These are phyloP conservation scores for Penicillium sp. DNA, from an alignment of 2,329 filamentous ascomycete species.

Conservation along the genomic window DNA sequence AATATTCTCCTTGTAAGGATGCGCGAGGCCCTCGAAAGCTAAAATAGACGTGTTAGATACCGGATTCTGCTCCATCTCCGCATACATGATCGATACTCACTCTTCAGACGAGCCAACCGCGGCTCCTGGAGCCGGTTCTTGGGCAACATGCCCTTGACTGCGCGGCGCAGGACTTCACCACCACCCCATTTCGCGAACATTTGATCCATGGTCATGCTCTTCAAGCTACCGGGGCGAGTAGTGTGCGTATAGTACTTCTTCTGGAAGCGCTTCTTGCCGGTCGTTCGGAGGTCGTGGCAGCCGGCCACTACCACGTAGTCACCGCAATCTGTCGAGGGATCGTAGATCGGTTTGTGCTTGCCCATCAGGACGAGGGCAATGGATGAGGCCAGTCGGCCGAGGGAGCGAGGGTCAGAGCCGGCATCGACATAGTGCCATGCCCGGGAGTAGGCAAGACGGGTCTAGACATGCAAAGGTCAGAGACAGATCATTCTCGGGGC, in stretches of 20 bases:
- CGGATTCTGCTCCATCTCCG: neutral
- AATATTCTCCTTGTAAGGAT: slow-evolving; percentile 90
- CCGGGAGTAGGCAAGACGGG: slow-evolving; percentile 91
- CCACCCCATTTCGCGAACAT: slow-evolving; percentile 95
- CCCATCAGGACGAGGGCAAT: slow-evolving; percentile 92
- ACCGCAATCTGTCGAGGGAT: slow-evolving; percentile 96
- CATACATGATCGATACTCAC: slow-evolving; percentile 44
- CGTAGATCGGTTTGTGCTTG: slow-evolving; percentile 98
- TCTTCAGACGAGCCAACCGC: slow-evolving; percentile 82
- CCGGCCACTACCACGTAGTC: slow-evolving; percentile 96
- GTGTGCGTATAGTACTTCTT: slow-evolving; percentile 97
- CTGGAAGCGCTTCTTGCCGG: slow-evolving; percentile 88
- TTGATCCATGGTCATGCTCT: slow-evolving; percentile 88
- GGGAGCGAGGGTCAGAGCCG: slow-evolving; percentile 69
- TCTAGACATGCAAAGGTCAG: slow-evolving; percentile 57
- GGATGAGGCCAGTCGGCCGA: slow-evolving; percentile 83
- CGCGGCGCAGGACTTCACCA: slow-evolving; percentile 84
- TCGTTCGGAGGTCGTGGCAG: slow-evolving; percentile 82
- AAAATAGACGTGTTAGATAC: slow-evolving; percentile 16
- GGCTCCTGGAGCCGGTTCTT: slow-evolving; percentile 93
- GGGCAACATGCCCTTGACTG: slow-evolving; percentile 94
- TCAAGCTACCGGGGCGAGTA: slow-evolving; percentile 83
- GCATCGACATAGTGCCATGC: slow-evolving; percentile 91
- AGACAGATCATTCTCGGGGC: neutral
- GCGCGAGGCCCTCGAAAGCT: slow-evolving; percentile 88